Conservation (phyloP, 2,329 filamentous ascomycete species). For the Diplodia scrobiculata region DNA sequence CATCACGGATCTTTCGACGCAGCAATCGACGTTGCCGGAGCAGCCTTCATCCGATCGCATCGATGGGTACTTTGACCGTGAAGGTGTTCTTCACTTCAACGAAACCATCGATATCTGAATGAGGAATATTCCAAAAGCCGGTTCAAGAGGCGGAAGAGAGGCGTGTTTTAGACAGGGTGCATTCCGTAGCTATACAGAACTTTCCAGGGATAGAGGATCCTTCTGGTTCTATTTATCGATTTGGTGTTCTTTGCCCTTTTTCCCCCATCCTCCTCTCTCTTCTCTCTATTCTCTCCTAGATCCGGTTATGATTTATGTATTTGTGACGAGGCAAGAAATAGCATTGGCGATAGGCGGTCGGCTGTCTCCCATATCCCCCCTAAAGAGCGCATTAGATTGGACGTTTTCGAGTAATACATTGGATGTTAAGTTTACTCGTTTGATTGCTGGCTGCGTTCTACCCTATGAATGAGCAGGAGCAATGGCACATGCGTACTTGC, state of each 20-base stretch:
- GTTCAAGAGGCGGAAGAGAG: neutral
- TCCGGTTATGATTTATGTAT: neutral
- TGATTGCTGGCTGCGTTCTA: too few species aligned
- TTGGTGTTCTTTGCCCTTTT: neutral
- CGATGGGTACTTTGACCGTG: constrained; percentile 80
- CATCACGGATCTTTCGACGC: constrained; percentile 80
- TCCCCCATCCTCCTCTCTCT: neutral
- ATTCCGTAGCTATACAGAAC: neutral
- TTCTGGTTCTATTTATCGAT: neutral
- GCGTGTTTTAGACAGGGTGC: neutral
- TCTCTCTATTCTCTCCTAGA: neutral
- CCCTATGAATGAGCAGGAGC: too few species aligned
- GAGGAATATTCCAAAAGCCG: neutral
- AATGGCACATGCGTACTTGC: too few species aligned
- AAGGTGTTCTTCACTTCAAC: constrained; percentile 89
- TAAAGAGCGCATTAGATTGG: neutral
- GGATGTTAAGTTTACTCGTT: too few species aligned
- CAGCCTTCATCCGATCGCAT: constrained; percentile 73
- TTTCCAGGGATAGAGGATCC: neutral
- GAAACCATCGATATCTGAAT: constrained; percentile 68
- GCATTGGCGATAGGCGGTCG: neutral
- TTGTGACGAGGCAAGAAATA: neutral
- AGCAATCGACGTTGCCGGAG: constrained; percentile 54
- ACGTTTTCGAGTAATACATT: too few species aligned
- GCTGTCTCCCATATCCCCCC: neutral